These are phyloP conservation scores for Cyphellophora europaea DNA, from an alignment of 2,329 filamentous ascomycete genomes.

Conservation along the genomic window DNA sequence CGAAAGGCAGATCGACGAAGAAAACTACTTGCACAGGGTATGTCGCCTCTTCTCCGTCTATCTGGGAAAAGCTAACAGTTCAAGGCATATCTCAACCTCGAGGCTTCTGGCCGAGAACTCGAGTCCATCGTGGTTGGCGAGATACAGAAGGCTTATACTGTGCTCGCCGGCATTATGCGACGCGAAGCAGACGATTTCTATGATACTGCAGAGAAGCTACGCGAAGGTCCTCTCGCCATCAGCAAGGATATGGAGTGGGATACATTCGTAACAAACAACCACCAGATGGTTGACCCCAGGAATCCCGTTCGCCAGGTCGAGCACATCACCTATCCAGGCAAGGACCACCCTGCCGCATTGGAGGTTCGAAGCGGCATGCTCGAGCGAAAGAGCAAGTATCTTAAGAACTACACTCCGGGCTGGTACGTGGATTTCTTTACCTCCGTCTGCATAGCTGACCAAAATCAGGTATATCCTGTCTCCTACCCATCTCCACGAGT, in stretches of 20 bases:
- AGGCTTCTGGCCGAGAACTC: constrained; percentile 86
- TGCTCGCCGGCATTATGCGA: constrained; percentile 82
- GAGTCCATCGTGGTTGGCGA: constrained; percentile 95
- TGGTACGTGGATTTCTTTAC: constrained; percentile 52
- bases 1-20: constrained; percentile 87
- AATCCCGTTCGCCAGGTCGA: constrained; percentile 68
- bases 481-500: constrained; percentile 94
- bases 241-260: constrained; percentile 90
- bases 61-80: constrained; percentile 12
- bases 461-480: constrained; percentile 80
- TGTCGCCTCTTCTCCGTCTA: constrained; percentile 23
- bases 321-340: constrained; percentile 84
- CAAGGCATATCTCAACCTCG: constrained; percentile 86
- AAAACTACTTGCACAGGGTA: constrained; percentile 91
- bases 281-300: constrained; percentile 78
- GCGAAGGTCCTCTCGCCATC: constrained; percentile 80
- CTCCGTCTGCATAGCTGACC: not conserved
- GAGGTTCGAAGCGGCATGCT: constrained; percentile 86
- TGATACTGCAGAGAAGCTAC: constrained; percentile 68
- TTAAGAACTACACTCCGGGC: constrained; percentile 93
- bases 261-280: constrained; percentile 67
- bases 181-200: constrained; percentile 79
- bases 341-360: constrained; percentile 69
- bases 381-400: constrained; percentile 96
- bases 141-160: constrained; percentile 96